phyloP scores from a whole-genome alignment of 768 basidiomycete genomes.

The Boletellus sp. region DNA sequence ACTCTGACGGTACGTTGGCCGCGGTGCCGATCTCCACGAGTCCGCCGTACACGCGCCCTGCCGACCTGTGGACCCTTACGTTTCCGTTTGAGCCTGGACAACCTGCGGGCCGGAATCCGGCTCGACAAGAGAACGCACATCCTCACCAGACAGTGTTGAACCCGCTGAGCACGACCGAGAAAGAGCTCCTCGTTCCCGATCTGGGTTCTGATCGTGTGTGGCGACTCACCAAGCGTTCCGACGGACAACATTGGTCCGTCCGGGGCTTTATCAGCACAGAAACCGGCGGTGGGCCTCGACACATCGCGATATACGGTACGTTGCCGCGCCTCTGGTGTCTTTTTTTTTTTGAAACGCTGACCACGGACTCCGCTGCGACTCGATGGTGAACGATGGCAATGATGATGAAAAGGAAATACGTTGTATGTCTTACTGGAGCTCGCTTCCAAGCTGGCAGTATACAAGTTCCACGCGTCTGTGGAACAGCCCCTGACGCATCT shows the following conservation, averaged over 20 bases:
- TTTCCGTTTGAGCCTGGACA: conserved; percentile 40
- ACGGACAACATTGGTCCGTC: conserved; percentile 46
- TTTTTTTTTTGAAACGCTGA: neutral
- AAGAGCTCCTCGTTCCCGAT: conserved; percentile 70
- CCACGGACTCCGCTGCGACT: too few species aligned
- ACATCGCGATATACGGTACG: conserved; percentile 61
- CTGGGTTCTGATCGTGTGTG: conserved; percentile 71
- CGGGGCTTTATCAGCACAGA: conserved; percentile 46
- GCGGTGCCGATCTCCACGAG: conserved; percentile 52
- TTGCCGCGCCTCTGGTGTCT: neutral
- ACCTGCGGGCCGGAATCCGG: conserved; percentile 59
- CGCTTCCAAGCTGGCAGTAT: conserved; percentile 51
- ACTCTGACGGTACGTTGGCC: conserved; percentile 59
- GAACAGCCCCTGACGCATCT: conserved; percentile 39
- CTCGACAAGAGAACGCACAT: conserved; percentile 70
- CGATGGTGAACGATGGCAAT: too few species aligned
- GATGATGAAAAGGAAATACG: conserved; percentile 43
- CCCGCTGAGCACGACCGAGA: conserved; percentile 40
- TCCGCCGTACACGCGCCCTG: conserved; percentile 41
- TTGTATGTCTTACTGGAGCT: conserved; percentile 71
- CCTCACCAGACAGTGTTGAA: conserved; percentile 64
- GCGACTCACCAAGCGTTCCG: conserved; percentile 42
- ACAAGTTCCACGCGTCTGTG: conserved; percentile 43
- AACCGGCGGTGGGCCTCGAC: conserved; percentile 67
- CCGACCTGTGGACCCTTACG: conserved; percentile 34